Evolutionary conservation across 2,329 filamentous ascomycete species (phyloP).

Genomic region (Colletotrichum simmondsii): DNA sequence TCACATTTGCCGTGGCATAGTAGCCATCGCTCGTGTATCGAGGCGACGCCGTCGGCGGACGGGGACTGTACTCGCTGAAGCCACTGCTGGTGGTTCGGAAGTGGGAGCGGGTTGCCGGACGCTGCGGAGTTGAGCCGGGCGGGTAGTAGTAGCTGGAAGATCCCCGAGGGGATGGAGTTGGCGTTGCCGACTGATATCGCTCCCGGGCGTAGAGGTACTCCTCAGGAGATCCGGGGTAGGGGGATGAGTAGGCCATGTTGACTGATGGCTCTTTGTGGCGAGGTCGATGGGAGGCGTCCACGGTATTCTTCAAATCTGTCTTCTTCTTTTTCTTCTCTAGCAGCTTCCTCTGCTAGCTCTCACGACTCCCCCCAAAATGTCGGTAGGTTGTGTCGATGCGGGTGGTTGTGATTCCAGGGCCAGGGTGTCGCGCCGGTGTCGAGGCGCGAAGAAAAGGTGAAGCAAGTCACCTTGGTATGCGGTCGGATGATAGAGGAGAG

Average conservation of each 20-base stretch:
- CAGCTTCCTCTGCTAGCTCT: slow-evolving; percentile 32
- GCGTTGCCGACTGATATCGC: slow-evolving; percentile 64
- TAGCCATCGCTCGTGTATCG: slow-evolving; percentile 71
- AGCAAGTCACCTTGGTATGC: slow-evolving; percentile 71
- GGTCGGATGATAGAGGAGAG: slow-evolving; percentile 68
- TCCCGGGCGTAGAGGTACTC: slow-evolving; percentile 64
- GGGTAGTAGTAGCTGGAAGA: slow-evolving; percentile 62
- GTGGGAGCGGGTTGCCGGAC: slow-evolving; percentile 66
- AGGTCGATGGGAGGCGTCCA: slow-evolving; percentile 44
- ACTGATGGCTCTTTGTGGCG: slow-evolving; percentile 43
- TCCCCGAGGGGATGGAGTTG: slow-evolving; percentile 66
- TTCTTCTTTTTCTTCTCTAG: slow-evolving; percentile 26
- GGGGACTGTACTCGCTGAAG: slow-evolving; percentile 55
- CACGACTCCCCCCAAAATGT: slow-evolving; percentile 20
- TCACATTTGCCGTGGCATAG: slow-evolving; percentile 75
- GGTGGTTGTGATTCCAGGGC: slow-evolving; percentile 35
- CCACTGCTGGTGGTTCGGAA: slow-evolving; percentile 56
- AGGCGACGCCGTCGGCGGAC: slow-evolving; percentile 65
- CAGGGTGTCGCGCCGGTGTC: slow-evolving; percentile 55
- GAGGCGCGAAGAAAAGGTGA: slow-evolving; percentile 58
- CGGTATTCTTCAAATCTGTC: slow-evolving; percentile 18
- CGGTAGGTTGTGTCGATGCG: slow-evolving; percentile 32
- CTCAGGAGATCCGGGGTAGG: slow-evolving; percentile 57
- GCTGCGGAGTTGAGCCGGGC: slow-evolving; percentile 57
- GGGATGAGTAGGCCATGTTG: slow-evolving; percentile 49